Base-by-base conservation (phyloP, 2,329 filamentous ascomycete species). In the Tolypocladium capitatum region DNA sequence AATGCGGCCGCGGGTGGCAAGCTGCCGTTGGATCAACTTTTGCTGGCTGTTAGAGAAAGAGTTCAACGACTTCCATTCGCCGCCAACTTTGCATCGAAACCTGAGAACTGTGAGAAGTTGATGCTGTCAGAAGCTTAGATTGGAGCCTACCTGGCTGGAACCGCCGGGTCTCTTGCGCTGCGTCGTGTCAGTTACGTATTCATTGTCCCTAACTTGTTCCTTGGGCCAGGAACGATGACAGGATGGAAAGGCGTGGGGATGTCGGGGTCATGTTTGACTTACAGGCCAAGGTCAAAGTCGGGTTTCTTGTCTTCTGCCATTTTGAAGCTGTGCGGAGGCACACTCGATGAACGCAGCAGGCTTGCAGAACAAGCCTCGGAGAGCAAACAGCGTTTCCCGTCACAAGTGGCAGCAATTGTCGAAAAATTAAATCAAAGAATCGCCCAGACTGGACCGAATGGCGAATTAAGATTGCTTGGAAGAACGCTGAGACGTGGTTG, bases 1-100 rank as follows among this genome's bases (percentile, higher is more conserved):
- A n/a, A 63, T 38, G 5, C 36, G 46, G 3, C 35, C 32, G 4
- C 51, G 20, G 3, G 24, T 42, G 2, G 49, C 48, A 20, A 55
- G 41, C 33, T 57, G 55, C 16, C 43, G 18, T 11, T 55, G 49
- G 11, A 66, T 43, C 6, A 59, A 46, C 18, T 53, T 56, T 45
- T 60, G 61, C 45, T 68, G 63, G 4, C 49, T 59, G 6, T 55
- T 55, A 5, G 64, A 67, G 48, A 68, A 69, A 4, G 50, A 51
- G 3, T 52, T 43, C 2, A 61, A 46, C 0, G 57, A 46, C 43
- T 63, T 64, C 63, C 60, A 68, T 47, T 68, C 65, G n/a, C 58
- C 56, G 4, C 66, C 66, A 18, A 60, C 51, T 30, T 62, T 58
- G 56, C 66, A 68, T 20, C 61, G 58, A 45, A 57, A 65, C 32